Evolutionary conservation across 78 protist genomes (phyloP).

Genomic region (Bigelowiella natans): DNA sequence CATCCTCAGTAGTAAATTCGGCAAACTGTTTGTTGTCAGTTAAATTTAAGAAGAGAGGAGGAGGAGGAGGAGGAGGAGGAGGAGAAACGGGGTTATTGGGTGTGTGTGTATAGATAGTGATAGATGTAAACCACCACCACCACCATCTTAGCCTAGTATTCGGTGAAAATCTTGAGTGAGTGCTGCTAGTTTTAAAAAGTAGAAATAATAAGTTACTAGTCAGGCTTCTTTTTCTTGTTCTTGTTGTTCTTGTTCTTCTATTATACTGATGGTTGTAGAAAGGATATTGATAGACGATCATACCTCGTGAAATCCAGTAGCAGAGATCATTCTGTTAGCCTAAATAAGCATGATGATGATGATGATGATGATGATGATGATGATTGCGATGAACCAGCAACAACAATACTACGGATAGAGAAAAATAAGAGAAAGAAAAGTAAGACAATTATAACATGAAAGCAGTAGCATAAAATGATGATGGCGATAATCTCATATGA

Average conservation of each 20-base stretch:
- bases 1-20: not conserved
- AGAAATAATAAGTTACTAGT: no score
- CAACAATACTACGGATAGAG: no score
- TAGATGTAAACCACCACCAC: not conserved
- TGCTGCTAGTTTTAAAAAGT: not conserved
- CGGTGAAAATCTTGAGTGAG: not conserved
- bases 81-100: not conserved
- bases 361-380: no score
- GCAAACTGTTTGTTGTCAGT: not conserved
- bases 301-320: not conserved
- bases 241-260: not conserved
- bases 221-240: no score
- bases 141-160: not conserved
- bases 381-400: no score
- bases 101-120: not conserved
- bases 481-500: no score
- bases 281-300: not conserved
- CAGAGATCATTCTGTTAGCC: not conserved
- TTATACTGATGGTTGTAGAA: not conserved
- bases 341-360: no score
- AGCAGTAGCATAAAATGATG: no score
- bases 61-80: not conserved
- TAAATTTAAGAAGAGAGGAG: not conserved
- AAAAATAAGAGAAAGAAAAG: no score
- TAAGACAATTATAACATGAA: no score